These are phyloP conservation scores for Canariomyces notabilis DNA, from an alignment of 2,329 filamentous ascomycete species.

Conservation along the genomic window DNA sequence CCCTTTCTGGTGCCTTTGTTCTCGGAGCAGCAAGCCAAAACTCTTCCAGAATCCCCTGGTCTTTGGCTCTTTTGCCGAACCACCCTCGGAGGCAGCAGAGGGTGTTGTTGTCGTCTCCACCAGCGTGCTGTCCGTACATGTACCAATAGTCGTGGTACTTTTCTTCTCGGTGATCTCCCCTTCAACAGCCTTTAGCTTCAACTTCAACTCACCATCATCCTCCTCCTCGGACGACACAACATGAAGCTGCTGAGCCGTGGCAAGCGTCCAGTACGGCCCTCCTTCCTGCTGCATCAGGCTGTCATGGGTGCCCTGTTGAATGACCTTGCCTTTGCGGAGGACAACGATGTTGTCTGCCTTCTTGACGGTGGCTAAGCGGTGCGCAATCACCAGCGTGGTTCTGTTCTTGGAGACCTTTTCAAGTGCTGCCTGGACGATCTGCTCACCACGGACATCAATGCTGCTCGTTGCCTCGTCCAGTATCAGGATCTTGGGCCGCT, in stretches of 20 bases:
- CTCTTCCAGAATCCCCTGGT: constrained; percentile 40
- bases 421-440: constrained; percentile 28
- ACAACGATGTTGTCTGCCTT: constrained; percentile 76
- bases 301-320: constrained; percentile 71
- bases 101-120: constrained; percentile 21
- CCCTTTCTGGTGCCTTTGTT: constrained; percentile 46
- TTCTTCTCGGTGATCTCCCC: constrained; percentile 34
- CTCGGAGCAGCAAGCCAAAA: constrained; percentile 50
- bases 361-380: constrained; percentile 66
- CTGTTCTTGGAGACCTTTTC: constrained; percentile 27
- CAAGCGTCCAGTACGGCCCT: constrained; percentile 62
- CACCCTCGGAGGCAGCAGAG: constrained; percentile 30
- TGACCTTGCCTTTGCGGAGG: constrained; percentile 60
- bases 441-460: constrained; percentile 48
- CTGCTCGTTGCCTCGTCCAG: constrained; percentile 31
- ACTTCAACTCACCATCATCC: constrained; percentile 24
- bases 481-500: constrained; percentile 28
- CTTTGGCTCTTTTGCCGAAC: constrained; percentile 25
- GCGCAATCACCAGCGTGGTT: constrained; percentile 53
- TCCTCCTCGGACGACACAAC: constrained; percentile 37
- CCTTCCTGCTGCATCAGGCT: constrained; percentile 54
- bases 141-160: constrained; percentile 34
- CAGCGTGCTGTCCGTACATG: constrained; percentile 39
- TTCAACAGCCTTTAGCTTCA: too few relatives aligned
- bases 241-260: constrained; percentile 57